Conservation (phyloP, 352 stramenopile species). For the Pythium brachiatum region DNA sequence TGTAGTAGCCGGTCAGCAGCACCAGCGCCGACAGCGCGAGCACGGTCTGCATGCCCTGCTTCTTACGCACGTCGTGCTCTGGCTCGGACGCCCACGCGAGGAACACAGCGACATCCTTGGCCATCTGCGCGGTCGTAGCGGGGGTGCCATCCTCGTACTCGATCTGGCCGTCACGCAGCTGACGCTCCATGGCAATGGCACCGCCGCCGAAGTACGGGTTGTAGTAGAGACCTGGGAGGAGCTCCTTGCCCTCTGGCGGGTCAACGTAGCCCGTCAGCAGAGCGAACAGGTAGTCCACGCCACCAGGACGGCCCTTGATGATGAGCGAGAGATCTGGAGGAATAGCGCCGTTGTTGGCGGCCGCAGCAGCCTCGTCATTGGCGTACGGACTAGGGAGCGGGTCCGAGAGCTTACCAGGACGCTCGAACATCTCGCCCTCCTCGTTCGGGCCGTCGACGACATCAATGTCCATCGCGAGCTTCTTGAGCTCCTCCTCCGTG, state of each 20-base stretch:
- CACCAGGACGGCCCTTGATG: conserved; percentile 94
- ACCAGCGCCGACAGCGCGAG: conserved; percentile 90
- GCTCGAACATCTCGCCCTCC: conserved; percentile 99
- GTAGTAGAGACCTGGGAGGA: conserved; percentile 93
- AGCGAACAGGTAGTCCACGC: conserved; percentile 97
- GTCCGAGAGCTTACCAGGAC: conserved; percentile 96
- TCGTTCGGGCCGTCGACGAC: conserved; percentile 97
- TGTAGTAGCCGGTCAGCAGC: conserved; percentile 97
- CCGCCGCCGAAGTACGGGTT: conserved; percentile 98
- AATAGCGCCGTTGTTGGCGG: conserved; percentile 97
- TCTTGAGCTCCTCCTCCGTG: conserved; percentile 91
- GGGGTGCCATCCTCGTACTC: conserved; percentile 98
- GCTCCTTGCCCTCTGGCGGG: conserved; percentile 87
- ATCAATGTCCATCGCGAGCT: conserved; percentile 93
- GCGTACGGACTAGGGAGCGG: conserved; percentile 95
- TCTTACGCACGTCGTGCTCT: conserved; percentile 98
- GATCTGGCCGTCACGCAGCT: conserved; percentile 96
- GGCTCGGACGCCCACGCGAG: conserved; percentile 97
- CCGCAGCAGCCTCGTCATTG: conserved; percentile 96
- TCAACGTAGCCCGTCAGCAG: conserved; percentile 98
- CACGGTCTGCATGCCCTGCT: conserved; percentile 94
- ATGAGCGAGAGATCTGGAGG: conserved; percentile 98
- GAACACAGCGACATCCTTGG: conserved; percentile 97
- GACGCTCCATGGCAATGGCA: conserved; percentile 98
- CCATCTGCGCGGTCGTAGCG: conserved; percentile 97